These are phyloP conservation scores for Excoecaria cochinchinensis DNA, from an alignment of 345 rosid species.

Conservation along the genomic window DNA sequence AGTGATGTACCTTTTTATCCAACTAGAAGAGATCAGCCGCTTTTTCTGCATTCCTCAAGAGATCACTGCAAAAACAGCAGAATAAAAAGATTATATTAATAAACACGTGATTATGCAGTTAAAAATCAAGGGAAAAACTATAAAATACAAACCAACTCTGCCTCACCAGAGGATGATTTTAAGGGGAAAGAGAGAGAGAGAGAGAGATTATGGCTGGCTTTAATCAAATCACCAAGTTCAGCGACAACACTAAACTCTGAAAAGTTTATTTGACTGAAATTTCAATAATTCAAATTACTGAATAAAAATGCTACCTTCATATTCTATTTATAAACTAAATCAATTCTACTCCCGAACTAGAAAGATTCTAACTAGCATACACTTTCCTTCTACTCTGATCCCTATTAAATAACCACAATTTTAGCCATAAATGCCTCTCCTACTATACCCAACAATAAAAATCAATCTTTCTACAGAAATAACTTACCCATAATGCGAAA, in stretches of 20 bases:
- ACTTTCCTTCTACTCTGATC: neutral
- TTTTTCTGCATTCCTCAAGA: conserved; percentile 13
- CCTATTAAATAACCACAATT: conserved; percentile 39
- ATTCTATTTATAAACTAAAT: too few species aligned
- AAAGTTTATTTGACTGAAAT: too few species aligned
- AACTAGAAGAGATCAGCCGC: neutral
- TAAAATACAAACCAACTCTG: neutral
- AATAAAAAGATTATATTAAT: neutral
- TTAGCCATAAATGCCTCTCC: conserved; percentile 43
- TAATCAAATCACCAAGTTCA: neutral
- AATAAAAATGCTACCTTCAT: too few species aligned
- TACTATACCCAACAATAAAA: conserved; percentile 17
- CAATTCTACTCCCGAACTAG: too few species aligned
- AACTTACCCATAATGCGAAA: neutral
- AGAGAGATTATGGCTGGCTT: too few species aligned
- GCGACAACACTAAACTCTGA: neutral
- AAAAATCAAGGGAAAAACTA: neutral
- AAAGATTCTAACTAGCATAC: neutral
- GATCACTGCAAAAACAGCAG: conserved; percentile 21
- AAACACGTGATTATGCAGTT: neutral
- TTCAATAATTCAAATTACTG: too few species aligned
- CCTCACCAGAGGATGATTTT: neutral
- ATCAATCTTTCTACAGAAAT: neutral
- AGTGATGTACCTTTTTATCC: conserved; percentile 19
- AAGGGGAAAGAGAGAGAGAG: conserved; percentile 2